Evolutionary conservation across 805 yeast genomes (phyloP).

Genomic region (Barnettozyma siamensis): DNA sequence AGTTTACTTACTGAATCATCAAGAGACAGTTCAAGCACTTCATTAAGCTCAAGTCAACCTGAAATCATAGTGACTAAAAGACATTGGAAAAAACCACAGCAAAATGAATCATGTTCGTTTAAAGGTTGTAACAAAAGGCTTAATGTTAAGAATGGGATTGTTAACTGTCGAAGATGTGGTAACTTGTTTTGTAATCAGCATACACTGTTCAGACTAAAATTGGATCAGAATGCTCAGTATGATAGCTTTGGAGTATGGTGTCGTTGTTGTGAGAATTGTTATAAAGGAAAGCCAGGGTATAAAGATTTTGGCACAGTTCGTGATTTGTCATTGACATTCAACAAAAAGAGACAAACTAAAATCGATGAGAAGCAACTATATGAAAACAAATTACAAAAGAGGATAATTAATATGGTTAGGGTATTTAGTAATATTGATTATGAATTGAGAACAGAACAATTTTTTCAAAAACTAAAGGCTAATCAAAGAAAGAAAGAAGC

Average conservation of each 20-base stretch:
- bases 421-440: constrained; percentile 25
- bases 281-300: constrained; percentile 47
- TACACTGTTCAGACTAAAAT: constrained; percentile 45
- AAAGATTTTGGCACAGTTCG: constrained; percentile 36
- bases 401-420: constrained; percentile 43
- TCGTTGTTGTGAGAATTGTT: constrained; percentile 65
- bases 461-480: constrained; percentile 23
- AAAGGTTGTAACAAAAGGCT: constrained; percentile 37
- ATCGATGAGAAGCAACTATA: constrained; percentile 47
- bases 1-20: constrained; percentile 14
- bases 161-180: constrained; percentile 78
- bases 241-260: constrained; percentile 60
- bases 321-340: constrained; percentile 44
- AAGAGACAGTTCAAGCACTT: constrained; percentile 9
- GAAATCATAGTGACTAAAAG: constrained; percentile 36
- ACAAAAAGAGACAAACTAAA: constrained; percentile 32
- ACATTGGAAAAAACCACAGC: constrained; percentile 55
- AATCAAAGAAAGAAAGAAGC: constrained; percentile 29
- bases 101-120: constrained; percentile 37
- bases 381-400: constrained; percentile 52
- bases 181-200: constrained; percentile 61
- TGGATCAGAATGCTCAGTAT: constrained; percentile 43
- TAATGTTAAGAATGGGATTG: constrained; percentile 47
- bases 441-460: constrained; percentile 14
- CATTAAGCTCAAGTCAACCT: constrained; percentile 10